Evolutionary conservation across 768 basidiomycete genomes (phyloP).

Genomic region (Lanmaoa pseudosensibilis): DNA sequence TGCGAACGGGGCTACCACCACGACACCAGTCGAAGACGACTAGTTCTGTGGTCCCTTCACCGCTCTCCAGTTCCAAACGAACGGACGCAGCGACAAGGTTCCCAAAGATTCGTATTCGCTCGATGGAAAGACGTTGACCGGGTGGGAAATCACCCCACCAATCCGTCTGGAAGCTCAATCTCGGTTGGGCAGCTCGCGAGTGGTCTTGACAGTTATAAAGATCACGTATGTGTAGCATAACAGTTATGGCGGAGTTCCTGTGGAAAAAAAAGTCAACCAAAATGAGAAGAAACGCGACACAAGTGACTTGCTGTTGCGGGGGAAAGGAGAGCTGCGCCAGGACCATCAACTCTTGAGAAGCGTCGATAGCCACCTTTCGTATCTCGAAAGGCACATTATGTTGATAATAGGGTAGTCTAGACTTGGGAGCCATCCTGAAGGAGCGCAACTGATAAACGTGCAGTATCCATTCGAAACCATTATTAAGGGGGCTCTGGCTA

Average conservation of each 20-base stretch:
- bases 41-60: conserved; percentile 34
- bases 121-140: conserved; percentile 32
- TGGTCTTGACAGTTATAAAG: conserved; percentile 59
- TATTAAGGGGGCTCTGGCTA: conserved; percentile 33
- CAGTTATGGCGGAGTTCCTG: conserved; percentile 28
- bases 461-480: conserved; percentile 33
- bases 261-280: neutral
- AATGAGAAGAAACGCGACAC: neutral
- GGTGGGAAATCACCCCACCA: conserved; percentile 36
- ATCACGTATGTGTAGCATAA: conserved; percentile 50
- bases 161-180: conserved; percentile 32
- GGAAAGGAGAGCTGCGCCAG: conserved; percentile 33
- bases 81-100: conserved; percentile 24
- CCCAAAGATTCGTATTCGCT: conserved; percentile 32
- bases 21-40: conserved; percentile 32
- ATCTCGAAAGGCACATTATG: conserved; percentile 36
- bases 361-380: conserved; percentile 34
- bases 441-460: conserved; percentile 37
- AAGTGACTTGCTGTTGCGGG: conserved; percentile 24
- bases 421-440: conserved; percentile 27
- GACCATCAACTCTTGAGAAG: conserved; percentile 31
- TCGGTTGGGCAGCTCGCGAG: conserved; percentile 37
- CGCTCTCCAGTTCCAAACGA: conserved; percentile 33
- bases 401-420: conserved; percentile 31
- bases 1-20: conserved; percentile 29